Conservation (phyloP, 2,329 filamentous ascomycete species). For the Colletotrichum ledebouriae region DNA sequence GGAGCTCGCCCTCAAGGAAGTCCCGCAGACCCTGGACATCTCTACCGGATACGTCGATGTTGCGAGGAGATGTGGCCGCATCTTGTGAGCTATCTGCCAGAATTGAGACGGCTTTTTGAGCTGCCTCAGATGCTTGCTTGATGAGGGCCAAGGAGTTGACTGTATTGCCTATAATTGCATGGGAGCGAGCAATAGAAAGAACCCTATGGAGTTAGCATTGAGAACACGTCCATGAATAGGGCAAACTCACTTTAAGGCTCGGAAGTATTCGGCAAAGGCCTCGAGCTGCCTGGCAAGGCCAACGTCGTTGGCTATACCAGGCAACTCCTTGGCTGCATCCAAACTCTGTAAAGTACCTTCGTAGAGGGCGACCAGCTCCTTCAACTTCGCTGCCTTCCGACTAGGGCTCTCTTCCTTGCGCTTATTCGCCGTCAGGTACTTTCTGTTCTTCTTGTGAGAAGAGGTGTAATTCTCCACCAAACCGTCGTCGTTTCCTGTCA, state of each 20-base stretch:
- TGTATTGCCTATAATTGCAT: conserved; percentile 78
- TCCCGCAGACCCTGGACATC: conserved; percentile 71
- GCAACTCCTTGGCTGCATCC: conserved; percentile 88
- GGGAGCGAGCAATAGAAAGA: conserved; percentile 86
- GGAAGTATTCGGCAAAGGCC: conserved; percentile 85
- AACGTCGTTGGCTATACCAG: conserved; percentile 88
- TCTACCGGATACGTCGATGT: conserved; percentile 73
- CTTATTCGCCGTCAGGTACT: conserved; percentile 54
- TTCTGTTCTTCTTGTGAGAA: conserved; percentile 65
- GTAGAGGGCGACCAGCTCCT: conserved; percentile 90
- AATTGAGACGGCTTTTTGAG: conserved; percentile 63
- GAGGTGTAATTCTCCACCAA: conserved; percentile 66
- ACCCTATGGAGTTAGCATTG: conserved; percentile 64
- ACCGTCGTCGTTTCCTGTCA: conserved; percentile 88
- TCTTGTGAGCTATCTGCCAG: conserved; percentile 50
- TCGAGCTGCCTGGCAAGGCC: conserved; percentile 83
- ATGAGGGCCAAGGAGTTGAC: conserved; percentile 89
- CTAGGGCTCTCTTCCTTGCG: conserved; percentile 76
- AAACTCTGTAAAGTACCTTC: conserved; percentile 92
- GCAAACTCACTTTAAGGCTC: conserved; percentile 80
- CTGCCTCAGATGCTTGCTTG: conserved; percentile 76
- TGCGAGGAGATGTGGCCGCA: conserved; percentile 65
- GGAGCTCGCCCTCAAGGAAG: conserved; percentile 78
- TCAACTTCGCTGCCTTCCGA: conserved; percentile 82
- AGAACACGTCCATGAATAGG: not conserved